A percentile compares a stretch with the other conserved stretches of the same genome.
Conservation (phyloP, 164 flowering plant genomes). For the Hamamelis virginiana region DNA sequence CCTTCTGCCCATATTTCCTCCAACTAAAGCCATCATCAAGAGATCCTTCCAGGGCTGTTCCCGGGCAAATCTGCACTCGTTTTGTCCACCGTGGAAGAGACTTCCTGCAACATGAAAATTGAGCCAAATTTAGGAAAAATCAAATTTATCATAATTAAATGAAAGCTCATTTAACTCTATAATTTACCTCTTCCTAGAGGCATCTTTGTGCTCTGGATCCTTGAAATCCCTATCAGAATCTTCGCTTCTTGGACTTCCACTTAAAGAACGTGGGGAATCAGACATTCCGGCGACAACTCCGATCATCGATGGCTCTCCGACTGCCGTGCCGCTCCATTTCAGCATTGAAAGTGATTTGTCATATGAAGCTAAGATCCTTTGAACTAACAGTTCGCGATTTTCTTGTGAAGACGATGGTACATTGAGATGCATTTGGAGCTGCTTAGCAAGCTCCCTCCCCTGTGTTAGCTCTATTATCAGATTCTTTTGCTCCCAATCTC, state of each 20-base stretch:
- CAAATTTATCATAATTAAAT: no score
- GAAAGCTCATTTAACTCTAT: background rate
- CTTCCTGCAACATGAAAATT: slow-evolving; percentile 37
- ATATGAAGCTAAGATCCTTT: slow-evolving; percentile 41
- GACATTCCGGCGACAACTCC: background rate
- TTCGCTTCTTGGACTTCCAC: slow-evolving; percentile 46
- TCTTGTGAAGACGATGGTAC: slow-evolving; percentile 31
- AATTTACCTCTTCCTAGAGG: slow-evolving; percentile 46
- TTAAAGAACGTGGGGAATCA: slow-evolving; percentile 40
- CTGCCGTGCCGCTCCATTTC: slow-evolving; percentile 2
- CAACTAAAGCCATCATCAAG: slow-evolving; percentile 53
- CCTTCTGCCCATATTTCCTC: slow-evolving; percentile 70
- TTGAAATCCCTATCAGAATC: slow-evolving; percentile 39
- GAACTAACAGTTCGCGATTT: slow-evolving; percentile 25
- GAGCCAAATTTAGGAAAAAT: no score
- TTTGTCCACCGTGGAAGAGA: slow-evolving; percentile 43
- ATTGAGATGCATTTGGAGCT: slow-evolving; percentile 44
- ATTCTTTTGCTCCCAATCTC: slow-evolving; percentile 31
- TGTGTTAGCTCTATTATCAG: slow-evolving; percentile 52
- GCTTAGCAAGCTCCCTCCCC: slow-evolving; percentile 49
- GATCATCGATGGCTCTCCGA: background rate
- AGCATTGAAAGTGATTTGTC: slow-evolving; percentile 47
- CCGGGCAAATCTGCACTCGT: slow-evolving; percentile 31
- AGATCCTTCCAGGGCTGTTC: slow-evolving; percentile 39
- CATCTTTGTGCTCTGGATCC: slow-evolving; percentile 30